phyloP scores from a whole-genome alignment of 805 yeast genomes.

The Candida loeiensis region DNA sequence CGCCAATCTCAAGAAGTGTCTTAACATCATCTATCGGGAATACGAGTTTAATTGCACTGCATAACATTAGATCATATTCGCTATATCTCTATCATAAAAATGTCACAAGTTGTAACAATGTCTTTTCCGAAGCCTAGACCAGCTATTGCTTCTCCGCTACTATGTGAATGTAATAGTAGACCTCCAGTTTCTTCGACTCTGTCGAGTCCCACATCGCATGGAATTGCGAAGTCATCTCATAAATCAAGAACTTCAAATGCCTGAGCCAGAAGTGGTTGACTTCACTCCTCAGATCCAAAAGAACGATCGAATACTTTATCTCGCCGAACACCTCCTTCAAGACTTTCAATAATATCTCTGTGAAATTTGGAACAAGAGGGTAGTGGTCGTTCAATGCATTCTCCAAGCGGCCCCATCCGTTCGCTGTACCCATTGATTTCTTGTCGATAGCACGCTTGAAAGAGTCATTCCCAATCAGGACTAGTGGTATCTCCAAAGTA shows the following conservation, averaged over 20 bases:
- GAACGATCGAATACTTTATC: slow-evolving; percentile 28
- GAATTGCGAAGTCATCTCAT: slow-evolving; percentile 32
- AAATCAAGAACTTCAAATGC: slow-evolving; percentile 26
- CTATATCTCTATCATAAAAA: too few relatives aligned
- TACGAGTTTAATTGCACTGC: too few relatives aligned
- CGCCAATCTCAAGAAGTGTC: too few relatives aligned
- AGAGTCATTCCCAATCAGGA: slow-evolving; percentile 13
- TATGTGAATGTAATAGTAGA: slow-evolving; percentile 25
- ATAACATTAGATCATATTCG: too few relatives aligned
- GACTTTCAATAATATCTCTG: slow-evolving; percentile 20
- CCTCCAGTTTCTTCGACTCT: slow-evolving; percentile 13
- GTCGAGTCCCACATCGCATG: slow-evolving; percentile 20
- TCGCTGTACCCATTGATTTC: background rate
- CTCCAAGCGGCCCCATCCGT: slow-evolving; percentile 11
- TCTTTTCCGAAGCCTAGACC: background rate
- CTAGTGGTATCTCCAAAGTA: slow-evolving; percentile 28
- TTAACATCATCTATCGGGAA: too few relatives aligned
- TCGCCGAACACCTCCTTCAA: slow-evolving; percentile 30
- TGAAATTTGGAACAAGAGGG: slow-evolving; percentile 25
- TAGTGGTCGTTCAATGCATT: slow-evolving; percentile 11
- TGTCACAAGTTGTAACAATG: too few relatives aligned
- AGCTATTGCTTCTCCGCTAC: slow-evolving; percentile 21
- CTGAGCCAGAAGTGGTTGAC: slow-evolving; percentile 28
- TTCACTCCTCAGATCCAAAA: slow-evolving; percentile 29
- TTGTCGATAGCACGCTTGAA: slow-evolving; percentile 9